Evolutionary conservation across 768 basidiomycete genomes (phyloP), one percentile per base, ranked within the genome.

Genomic region (Podaxis carcinomalis): DNA sequence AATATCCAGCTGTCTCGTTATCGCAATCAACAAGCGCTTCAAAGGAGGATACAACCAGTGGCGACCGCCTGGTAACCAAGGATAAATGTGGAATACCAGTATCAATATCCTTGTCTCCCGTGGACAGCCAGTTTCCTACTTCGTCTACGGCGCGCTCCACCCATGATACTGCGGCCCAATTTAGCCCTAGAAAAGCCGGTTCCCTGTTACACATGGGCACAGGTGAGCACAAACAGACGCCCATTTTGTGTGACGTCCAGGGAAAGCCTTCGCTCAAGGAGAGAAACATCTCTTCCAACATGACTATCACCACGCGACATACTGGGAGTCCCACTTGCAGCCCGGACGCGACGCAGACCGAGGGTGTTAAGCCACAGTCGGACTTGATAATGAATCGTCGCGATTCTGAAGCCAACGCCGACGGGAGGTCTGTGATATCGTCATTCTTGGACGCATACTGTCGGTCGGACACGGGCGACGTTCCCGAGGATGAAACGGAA

Each of bases 381-480:
- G 32, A 21, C 3, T 47, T 16, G 19, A 2, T 11, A 2, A 25
- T 25, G 42, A 27, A 52, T n/a, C 40, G 37, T 32, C 51, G 40
- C 32, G 11, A 53, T 37, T 46, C 51, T 35, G 52, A 27, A 44
- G 28, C 21, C 19, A 51, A 54, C n/a, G 39, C 40, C 2, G 50
- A 59, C n/a, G 36, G 37, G 11, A 39, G 57, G n/a, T 59, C 57
- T 10, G 28, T 59, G 51, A 60, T 53, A 35, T 60, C 59, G 6
- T 60, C 59, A 3, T 23, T 60, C 42, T 52, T 60, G 42, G 52
- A 53, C 32, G 59, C 28, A 10, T 52, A 60, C 19, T 59, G 51
- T 51, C 37, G 50, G 47, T 57, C 56, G 5, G 57, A 59, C n/a
- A 50, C 6, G 49, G 49, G 7, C 47, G 57, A 51, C 5, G 19